Conservation (phyloP, 2,329 filamentous ascomycete genomes). For the Aspergillus sp. region DNA sequence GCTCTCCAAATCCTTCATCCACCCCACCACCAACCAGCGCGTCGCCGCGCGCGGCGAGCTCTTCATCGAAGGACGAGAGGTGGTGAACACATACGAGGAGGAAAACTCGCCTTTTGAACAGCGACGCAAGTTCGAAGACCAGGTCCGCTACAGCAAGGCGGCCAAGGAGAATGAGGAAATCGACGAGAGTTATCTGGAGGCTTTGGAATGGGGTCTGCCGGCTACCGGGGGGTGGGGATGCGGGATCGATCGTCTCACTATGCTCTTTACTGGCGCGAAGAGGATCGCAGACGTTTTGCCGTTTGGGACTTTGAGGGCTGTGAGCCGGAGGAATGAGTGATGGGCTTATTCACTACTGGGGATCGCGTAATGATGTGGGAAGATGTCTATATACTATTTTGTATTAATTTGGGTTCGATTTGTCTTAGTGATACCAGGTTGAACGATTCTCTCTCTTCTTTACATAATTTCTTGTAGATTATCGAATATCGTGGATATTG, state of each 20-base stretch:
- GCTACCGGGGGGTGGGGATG: constrained; percentile 97
- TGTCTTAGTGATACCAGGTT: neutral
- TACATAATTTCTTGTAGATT: neutral
- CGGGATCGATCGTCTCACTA: constrained; percentile 84
- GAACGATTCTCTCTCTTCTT: neutral
- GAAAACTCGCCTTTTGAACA: constrained; percentile 92
- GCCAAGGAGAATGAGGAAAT: constrained; percentile 50
- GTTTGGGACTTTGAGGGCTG: constrained; percentile 75
- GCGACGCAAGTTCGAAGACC: constrained; percentile 73
- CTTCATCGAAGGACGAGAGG: constrained; percentile 75
- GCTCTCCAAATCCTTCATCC: constrained; percentile 80
- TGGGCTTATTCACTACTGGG: neutral
- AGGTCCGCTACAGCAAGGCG: constrained; percentile 49
- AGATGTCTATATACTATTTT: constrained; percentile 5
- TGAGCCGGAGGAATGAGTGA: constrained; percentile 31
- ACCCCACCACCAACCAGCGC: constrained; percentile 65
- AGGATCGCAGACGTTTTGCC: constrained; percentile 82
- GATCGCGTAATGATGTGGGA: constrained; percentile 3
- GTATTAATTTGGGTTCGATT: neutral
- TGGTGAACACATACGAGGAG: constrained; percentile 97
- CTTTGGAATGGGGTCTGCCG: constrained; percentile 85
- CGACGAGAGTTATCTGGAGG: constrained; percentile 82
- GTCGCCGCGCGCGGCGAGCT: constrained; percentile 83
- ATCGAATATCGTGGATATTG: neutral
- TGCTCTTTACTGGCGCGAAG: constrained; percentile 78